Conservation (phyloP, 2,329 filamentous ascomycete genomes). For the Aspergillus sp. region DNA sequence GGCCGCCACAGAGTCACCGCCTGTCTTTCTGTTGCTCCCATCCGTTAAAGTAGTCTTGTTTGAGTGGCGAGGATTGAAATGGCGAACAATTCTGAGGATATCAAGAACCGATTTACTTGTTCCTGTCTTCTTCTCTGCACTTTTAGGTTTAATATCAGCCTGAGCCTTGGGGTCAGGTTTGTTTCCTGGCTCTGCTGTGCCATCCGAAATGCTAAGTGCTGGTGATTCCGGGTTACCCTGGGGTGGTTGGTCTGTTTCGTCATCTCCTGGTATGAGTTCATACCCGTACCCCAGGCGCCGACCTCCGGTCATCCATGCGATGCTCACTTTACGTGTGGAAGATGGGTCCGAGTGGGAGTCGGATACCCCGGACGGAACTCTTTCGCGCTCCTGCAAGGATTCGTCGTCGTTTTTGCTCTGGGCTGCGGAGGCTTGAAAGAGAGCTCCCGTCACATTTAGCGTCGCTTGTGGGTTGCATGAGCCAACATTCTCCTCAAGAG, state of each 20-base stretch:
- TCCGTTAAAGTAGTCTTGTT: no score
- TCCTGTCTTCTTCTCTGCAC: no score
- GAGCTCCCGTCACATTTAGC: background rate
- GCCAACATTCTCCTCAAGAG: no score
- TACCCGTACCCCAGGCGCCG: constrained; percentile 42
- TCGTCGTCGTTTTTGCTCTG: background rate
- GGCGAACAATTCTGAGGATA: constrained; percentile 14
- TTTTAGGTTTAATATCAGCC: no score
- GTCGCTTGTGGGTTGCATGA: background rate
- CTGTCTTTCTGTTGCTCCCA: no score
- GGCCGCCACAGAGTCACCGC: no score
- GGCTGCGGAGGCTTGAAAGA: background rate
- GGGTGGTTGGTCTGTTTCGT: constrained; percentile 10
- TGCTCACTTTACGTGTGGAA: constrained; percentile 34
- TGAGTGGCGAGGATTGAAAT: constrained; percentile 2
- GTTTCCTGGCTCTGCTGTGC: background rate
- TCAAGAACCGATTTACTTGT: constrained; percentile 9
- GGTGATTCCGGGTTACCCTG: background rate
- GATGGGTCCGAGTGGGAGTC: background rate
- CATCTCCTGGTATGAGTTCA: constrained; percentile 29
- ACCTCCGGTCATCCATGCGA: constrained; percentile 44
- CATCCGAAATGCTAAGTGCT: background rate
- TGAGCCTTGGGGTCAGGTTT: no score
- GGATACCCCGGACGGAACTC: no score
- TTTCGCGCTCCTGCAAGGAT: no score